These are phyloP conservation scores for Cucumis melo DNA, from an alignment of 306 rosid genomes.

Conservation along the genomic window DNA sequence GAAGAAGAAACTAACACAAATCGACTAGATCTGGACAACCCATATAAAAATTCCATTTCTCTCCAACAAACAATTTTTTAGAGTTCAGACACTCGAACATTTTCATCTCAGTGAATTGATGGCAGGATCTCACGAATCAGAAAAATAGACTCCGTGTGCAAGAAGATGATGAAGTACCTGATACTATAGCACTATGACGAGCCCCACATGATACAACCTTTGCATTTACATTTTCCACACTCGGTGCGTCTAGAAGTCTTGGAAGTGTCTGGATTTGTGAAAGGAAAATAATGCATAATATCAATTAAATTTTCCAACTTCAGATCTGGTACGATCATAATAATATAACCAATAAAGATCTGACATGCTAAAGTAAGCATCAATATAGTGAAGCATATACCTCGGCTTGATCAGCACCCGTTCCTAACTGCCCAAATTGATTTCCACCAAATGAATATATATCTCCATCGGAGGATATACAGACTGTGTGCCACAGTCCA, in stretches of 20 bases:
- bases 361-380: neutral
- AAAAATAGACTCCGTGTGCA: neutral
- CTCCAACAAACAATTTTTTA: neutral
- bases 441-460: slow-evolving; percentile 87
- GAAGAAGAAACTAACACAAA: neutral
- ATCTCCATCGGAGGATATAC: slow-evolving; percentile 74
- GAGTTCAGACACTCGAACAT: neutral
- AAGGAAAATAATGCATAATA: neutral
- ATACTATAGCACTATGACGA: slow-evolving; percentile 71
- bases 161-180: slow-evolving; percentile 34
- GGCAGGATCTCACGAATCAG: neutral
- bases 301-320: neutral
- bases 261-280: slow-evolving; percentile 49
- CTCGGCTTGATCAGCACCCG: slow-evolving; percentile 85
- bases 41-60: neutral
- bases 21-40: neutral
- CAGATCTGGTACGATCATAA: neutral
- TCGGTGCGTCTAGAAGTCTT: slow-evolving; percentile 62
- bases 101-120: neutral
- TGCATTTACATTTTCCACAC: slow-evolving; percentile 60
- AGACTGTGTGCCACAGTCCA: slow-evolving; percentile 91
- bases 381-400: slow-evolving; percentile 19
- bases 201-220: slow-evolving; percentile 82
- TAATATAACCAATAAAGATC: neutral
- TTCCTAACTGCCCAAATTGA: slow-evolving; percentile 95